Evolutionary conservation across 2,329 filamentous ascomycete genomes (phyloP).

Genomic region (Penicillium sp.): DNA sequence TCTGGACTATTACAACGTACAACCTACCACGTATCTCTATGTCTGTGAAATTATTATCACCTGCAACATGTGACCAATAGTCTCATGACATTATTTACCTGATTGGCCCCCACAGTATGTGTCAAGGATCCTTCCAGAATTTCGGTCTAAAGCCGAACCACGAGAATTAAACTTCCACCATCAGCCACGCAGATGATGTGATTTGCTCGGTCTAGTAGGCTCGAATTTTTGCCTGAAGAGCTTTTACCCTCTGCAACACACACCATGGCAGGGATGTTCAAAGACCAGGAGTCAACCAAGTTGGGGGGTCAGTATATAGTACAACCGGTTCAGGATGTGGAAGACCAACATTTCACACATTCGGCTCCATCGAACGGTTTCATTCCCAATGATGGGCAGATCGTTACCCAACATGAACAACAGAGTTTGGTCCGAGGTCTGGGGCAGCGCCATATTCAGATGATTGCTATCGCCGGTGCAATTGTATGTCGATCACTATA

Average conservation of each 20-base stretch:
- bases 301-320: slow-evolving; percentile 15
- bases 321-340: slow-evolving; percentile 20
- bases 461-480: slow-evolving; percentile 48
- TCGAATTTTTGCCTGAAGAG: too few relatives aligned
- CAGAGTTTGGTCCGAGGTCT: slow-evolving; percentile 48
- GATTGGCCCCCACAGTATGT: not conserved
- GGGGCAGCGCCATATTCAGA: slow-evolving; percentile 46
- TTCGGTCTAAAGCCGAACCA: slow-evolving; percentile 6
- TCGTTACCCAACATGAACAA: slow-evolving; percentile 45
- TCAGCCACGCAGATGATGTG: slow-evolving; percentile 24
- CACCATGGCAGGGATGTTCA: slow-evolving; percentile 15
- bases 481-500: slow-evolving; percentile 31
- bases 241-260: not conserved
- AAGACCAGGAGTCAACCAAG: slow-evolving; percentile 10
- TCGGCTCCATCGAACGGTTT: slow-evolving; percentile 3
- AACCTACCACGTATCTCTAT: not conserved
- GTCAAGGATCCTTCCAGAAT: not conserved
- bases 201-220: too few relatives aligned
- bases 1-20: too few relatives aligned
- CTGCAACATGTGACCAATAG: slow-evolving; percentile 1
- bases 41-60: not conserved
- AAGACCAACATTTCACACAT: slow-evolving; percentile 10
- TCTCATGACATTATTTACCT: not conserved
- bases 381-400: slow-evolving; percentile 18
- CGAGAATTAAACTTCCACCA: slow-evolving; percentile 13